Evolutionary conservation across 495 filamentous ascomycete species (phyloP).

Genomic region (Podospora fimiseda): DNA sequence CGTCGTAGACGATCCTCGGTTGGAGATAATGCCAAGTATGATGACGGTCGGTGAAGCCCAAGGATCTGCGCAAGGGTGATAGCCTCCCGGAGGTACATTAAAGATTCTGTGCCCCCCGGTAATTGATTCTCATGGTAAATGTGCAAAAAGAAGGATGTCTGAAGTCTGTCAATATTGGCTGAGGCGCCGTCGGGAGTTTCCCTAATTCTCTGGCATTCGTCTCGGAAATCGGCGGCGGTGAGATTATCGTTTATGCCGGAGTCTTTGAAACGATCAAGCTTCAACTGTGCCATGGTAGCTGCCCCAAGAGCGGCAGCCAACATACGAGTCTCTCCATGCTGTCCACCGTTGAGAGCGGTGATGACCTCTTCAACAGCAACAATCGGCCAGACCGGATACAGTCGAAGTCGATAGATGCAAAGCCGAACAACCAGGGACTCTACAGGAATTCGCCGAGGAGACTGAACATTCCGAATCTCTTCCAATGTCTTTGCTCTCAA

Average conservation of each 20-base stretch:
- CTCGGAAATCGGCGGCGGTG: constrained; percentile 19
- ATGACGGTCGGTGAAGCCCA: constrained; percentile 32
- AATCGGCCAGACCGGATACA: constrained; percentile 46
- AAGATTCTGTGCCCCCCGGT: constrained; percentile 34
- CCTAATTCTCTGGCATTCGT: constrained; percentile 18
- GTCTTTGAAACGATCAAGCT: constrained; percentile 29
- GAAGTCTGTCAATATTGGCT: constrained; percentile 23
- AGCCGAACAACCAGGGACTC: constrained; percentile 23
- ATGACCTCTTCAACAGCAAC: constrained; percentile 37
- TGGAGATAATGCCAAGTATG: constrained; percentile 24
- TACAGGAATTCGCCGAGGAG: constrained; percentile 5
- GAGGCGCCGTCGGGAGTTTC: constrained; percentile 10
- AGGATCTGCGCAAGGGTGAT: constrained; percentile 43
- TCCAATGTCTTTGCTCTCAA: constrained; percentile 26
- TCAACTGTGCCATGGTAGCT: constrained; percentile 41
- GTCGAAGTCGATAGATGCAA: constrained; percentile 39
- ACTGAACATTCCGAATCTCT: constrained; percentile 12
- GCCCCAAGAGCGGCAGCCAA: constrained; percentile 39
- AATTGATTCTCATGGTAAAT: constrained; percentile 41
- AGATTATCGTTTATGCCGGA: constrained; percentile 18
- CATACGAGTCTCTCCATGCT: constrained; percentile 34
- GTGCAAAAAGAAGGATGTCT: constrained; percentile 42
- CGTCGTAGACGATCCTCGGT: constrained; percentile 35
- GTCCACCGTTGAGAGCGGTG: constrained; percentile 27
- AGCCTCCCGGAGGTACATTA: constrained; percentile 38